These are phyloP conservation scores for Nigrograna mackinnonii DNA, from an alignment of 2,329 filamentous ascomycete genomes.

Conservation along the genomic window DNA sequence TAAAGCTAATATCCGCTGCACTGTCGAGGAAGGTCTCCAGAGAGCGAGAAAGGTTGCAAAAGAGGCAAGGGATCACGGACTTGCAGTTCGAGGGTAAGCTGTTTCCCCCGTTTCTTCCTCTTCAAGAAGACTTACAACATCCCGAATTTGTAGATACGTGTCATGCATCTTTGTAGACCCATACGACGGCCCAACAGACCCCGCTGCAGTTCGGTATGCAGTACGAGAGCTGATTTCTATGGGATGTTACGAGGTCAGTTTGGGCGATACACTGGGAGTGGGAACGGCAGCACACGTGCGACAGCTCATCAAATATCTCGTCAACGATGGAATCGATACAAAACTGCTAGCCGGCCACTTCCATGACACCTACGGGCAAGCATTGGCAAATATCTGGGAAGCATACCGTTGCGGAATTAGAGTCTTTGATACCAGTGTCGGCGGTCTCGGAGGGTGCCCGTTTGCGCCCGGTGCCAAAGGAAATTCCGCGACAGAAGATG, in stretches of 20 bases:
- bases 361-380: slow-evolving; percentile 35
- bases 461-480: slow-evolving; percentile 29
- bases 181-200: slow-evolving; percentile 31
- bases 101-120: background rate
- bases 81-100: background rate
- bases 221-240: slow-evolving; percentile 18
- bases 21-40: slow-evolving; percentile 41
- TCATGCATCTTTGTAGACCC: slow-evolving; percentile 48
- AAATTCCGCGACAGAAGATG: slow-evolving; percentile 29
- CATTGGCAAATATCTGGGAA: slow-evolving; percentile 23
- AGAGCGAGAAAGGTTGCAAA: slow-evolving; percentile 35
- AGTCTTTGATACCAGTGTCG: slow-evolving; percentile 28
- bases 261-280: slow-evolving; percentile 28
- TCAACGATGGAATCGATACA: slow-evolving; percentile 18
- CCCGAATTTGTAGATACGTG: background rate
- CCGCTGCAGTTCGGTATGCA: slow-evolving; percentile 14
- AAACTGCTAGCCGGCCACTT: slow-evolving; percentile 28
- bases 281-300: slow-evolving; percentile 27
- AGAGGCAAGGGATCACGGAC: slow-evolving; percentile 19
- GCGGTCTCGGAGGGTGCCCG: slow-evolving; percentile 30
- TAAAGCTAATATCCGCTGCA: slow-evolving; percentile 46
- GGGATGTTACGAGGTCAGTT: slow-evolving; percentile 29
- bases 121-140: slow-evolving; percentile 9
- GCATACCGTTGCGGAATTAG: slow-evolving; percentile 25
- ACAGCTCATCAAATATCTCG: slow-evolving; percentile 35